Conservation (phyloP, 2,329 filamentous ascomycete species). For the Diaporthe helianthi region DNA sequence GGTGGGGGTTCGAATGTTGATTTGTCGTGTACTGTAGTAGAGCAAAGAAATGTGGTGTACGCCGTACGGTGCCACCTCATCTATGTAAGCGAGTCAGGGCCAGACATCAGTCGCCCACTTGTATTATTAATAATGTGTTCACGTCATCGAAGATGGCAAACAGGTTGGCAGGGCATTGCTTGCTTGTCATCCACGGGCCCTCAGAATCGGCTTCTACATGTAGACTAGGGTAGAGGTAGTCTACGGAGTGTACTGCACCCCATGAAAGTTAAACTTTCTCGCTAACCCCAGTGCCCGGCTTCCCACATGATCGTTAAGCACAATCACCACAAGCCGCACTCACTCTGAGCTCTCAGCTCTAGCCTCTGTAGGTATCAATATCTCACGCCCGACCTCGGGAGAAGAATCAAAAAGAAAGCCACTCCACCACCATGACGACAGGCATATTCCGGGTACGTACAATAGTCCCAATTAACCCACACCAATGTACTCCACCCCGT, state of each 20-base stretch:
- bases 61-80: too few species aligned
- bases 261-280: background rate
- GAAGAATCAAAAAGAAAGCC: background rate
- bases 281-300: background rate
- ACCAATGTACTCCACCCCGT: background rate
- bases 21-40: background rate
- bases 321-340: background rate
- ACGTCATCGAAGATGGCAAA: background rate
- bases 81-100: background rate
- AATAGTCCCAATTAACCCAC: background rate
- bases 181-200: background rate
- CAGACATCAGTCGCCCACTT: background rate
- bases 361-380: too few species aligned
- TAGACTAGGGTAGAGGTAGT: too few species aligned
- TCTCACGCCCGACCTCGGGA: background rate
- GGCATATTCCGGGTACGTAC: constrained; percentile 20
- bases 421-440: constrained; percentile 14
- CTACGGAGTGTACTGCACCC: background rate
- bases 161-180: background rate
- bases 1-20: too few species aligned
- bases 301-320: background rate
- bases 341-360: background rate
- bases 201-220: background rate
- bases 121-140: background rate
- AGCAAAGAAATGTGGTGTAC: too few species aligned